These are phyloP conservation scores for Leishmania braziliensis DNA, from an alignment of 208 protist species.

Conservation along the genomic window DNA sequence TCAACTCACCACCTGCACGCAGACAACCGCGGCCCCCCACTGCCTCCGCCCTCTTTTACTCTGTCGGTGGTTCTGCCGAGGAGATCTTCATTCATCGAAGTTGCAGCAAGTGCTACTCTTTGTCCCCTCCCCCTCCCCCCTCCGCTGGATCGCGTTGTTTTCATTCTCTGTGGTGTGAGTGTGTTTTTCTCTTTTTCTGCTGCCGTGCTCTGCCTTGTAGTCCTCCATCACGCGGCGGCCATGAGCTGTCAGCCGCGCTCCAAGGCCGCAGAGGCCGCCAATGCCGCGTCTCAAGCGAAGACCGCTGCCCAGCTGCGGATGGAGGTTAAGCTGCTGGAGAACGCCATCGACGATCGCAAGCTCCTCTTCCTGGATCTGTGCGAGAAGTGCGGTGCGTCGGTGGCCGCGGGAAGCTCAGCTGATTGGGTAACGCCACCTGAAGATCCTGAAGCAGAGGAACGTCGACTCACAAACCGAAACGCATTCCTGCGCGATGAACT, in stretches of 20 bases:
- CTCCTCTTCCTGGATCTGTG: conserved; percentile 31
- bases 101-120: background rate
- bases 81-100: background rate
- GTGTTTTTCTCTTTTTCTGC: background rate
- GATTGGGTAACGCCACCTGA: background rate
- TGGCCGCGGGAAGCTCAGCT: background rate
- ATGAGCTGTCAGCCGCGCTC: conserved; percentile 13
- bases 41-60: background rate
- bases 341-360: conserved; percentile 37
- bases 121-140: background rate
- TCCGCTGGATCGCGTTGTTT: background rate
- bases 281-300: background rate
- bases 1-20: background rate
- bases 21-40: background rate
- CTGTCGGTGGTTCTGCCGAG: background rate
- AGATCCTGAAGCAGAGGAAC: conserved; percentile 29
- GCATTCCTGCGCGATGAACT: conserved; percentile 41
- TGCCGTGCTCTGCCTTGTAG: background rate
- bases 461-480: conserved; percentile 44
- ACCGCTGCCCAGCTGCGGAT: conserved; percentile 31
- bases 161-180: background rate
- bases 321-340: conserved; percentile 37
- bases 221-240: background rate
- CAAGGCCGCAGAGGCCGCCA: background rate
- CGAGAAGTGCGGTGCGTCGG: conserved; percentile 14